Evolutionary conservation across 257 asterid genomes (phyloP).

Genomic region (Leptodermis oblonga): DNA sequence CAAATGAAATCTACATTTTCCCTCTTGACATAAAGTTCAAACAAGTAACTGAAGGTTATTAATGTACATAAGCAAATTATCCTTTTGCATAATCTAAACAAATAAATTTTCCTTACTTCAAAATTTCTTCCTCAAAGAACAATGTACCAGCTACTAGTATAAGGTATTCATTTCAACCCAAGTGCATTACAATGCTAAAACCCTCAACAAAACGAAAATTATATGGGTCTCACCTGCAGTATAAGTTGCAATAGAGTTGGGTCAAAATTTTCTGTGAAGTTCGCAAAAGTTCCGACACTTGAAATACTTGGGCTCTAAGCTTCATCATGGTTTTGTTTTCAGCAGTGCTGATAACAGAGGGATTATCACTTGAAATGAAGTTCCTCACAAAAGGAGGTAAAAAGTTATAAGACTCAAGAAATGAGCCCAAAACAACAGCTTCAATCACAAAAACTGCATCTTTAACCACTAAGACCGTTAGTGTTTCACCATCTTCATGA

Average conservation of each 20-base stretch:
- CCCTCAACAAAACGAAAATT: background rate
- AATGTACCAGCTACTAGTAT: background rate
- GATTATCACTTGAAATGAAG: conserved; percentile 49
- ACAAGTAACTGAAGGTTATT: background rate
- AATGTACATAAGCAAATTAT: background rate
- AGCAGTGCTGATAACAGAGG: conserved; percentile 46
- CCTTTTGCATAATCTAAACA: background rate
- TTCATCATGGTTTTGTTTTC: conserved; percentile 77
- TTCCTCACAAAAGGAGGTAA: conserved; percentile 53
- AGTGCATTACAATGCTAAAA: conserved; percentile 2
- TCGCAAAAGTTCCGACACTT: conserved; percentile 78
- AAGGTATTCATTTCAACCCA: background rate
- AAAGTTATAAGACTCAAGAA: conserved; percentile 61
- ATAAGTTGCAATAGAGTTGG: conserved; percentile 79
- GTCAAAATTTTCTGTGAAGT: conserved; percentile 79
- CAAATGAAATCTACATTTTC: background rate
- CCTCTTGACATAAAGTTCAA: background rate
- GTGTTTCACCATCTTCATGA: conserved; percentile 77
- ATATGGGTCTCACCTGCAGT: conserved; percentile 57
- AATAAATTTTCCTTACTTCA: background rate
- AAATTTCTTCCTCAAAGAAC: no score
- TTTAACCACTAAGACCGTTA: conserved; percentile 75
- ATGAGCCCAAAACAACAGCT: conserved; percentile 74
- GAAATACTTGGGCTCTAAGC: conserved; percentile 86
- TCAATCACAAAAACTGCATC: conserved; percentile 85